These are phyloP conservation scores for Vanrija sp. DNA, from an alignment of 1,284 basidiomycete species.

Conservation along the genomic window DNA sequence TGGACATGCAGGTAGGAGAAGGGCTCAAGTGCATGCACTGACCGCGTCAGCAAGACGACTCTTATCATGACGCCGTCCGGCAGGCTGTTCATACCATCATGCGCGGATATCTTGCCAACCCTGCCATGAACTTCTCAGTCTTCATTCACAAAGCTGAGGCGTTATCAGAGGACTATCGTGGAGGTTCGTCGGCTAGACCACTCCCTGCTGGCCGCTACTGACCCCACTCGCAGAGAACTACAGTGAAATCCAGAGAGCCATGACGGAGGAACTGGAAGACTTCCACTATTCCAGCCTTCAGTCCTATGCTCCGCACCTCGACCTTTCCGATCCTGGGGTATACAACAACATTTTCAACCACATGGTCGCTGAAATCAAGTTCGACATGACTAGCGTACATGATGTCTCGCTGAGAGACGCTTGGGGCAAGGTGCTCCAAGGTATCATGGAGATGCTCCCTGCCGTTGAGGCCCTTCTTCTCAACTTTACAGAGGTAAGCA, in stretches of 20 bases:
- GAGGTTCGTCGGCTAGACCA: conserved; percentile 57
- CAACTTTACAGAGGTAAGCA: conserved; percentile 49
- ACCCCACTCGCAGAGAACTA: conserved; percentile 65
- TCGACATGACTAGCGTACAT: conserved; percentile 55
- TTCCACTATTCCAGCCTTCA: conserved; percentile 51
- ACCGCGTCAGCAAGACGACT: conserved; percentile 47
- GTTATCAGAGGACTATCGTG: conserved; percentile 84
- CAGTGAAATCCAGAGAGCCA: conserved; percentile 75
- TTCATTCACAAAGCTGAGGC: conserved; percentile 97
- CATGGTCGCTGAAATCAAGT: conserved; percentile 47
- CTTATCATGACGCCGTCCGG: conserved; percentile 62
- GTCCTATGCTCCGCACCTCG: conserved; percentile 21
- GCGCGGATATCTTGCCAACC: conserved; percentile 69
- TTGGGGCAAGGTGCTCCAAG: conserved; percentile 53
- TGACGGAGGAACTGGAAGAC: conserved; percentile 76
- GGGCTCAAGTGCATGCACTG: conserved; percentile 46
- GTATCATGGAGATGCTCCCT: conserved; percentile 51
- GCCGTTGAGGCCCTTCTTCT: conserved; percentile 52
- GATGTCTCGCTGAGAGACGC: conserved; percentile 55
- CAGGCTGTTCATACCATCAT: conserved; percentile 74
- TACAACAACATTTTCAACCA: conserved; percentile 37
- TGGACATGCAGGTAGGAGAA: conserved; percentile 79
- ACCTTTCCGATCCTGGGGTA: conserved; percentile 36
- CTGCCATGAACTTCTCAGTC: conserved; percentile 76
- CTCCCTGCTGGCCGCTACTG: neutral